Conservation (phyloP, 2,329 filamentous ascomycete genomes). For the Sclerotinia borealis region DNA sequence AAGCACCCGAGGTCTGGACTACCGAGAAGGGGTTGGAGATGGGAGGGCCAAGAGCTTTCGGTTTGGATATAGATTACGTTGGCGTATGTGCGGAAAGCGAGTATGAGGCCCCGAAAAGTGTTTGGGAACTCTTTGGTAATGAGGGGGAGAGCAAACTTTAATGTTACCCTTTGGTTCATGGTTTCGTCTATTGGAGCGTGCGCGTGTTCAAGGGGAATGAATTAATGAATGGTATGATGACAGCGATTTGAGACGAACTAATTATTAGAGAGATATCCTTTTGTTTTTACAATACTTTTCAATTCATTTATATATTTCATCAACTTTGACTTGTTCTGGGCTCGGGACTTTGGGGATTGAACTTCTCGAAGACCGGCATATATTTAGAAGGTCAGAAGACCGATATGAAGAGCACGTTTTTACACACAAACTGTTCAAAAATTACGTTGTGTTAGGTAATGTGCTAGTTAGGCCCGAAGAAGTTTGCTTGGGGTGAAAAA, state of each 20-base stretch:
- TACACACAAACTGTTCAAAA: too few species aligned
- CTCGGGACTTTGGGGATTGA: too few species aligned
- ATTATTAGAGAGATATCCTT: neutral
- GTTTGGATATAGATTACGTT: conserved; percentile 27
- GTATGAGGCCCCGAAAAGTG: conserved; percentile 27
- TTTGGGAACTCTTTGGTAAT: conserved; percentile 28
- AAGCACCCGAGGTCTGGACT: conserved; percentile 46
- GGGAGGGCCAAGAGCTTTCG: conserved; percentile 38
- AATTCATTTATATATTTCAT: neutral
- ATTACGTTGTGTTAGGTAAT: too few species aligned
- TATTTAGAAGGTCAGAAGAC: too few species aligned
- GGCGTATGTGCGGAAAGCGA: conserved; percentile 18
- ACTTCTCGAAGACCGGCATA: too few species aligned
- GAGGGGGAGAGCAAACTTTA: neutral
- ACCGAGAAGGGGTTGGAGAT: conserved; percentile 35
- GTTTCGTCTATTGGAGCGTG: neutral
- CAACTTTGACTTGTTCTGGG: too few species aligned
- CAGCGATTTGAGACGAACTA: neutral
- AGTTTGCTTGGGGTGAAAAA: too few species aligned
- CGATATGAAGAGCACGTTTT: too few species aligned
- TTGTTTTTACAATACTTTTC: neutral
- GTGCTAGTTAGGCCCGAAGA: too few species aligned
- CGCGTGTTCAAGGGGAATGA: neutral
- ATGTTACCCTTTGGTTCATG: neutral
- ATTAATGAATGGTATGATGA: neutral